Conservation (phyloP, 495 filamentous ascomycete species). For the Venustampulla echinocandica region DNA sequence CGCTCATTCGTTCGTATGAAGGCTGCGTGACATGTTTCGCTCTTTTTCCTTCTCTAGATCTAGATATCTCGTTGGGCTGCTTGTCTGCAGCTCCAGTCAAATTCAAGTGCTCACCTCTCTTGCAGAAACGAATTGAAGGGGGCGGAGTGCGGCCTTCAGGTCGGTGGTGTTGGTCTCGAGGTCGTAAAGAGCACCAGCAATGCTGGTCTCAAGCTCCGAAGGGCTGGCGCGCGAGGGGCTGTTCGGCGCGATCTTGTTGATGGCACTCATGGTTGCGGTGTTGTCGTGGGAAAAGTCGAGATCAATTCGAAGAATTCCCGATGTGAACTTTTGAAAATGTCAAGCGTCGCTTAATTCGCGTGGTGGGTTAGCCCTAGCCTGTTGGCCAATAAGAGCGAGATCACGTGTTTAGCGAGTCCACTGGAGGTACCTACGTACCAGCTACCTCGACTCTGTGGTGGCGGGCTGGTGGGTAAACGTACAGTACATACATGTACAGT, state of each 20-base stretch:
- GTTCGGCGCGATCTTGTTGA: slow-evolving; percentile 97
- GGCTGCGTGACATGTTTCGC: slow-evolving; percentile 11
- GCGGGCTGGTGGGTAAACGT: no score
- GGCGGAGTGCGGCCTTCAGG: slow-evolving; percentile 84
- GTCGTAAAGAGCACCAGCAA: slow-evolving; percentile 92
- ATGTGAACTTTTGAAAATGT: background rate
- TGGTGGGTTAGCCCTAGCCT: background rate
- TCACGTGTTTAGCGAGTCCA: no score
- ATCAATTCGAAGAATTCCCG: background rate
- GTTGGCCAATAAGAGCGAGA: background rate
- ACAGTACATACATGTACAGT: no score
- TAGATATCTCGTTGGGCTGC: background rate
- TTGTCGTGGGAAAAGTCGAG: slow-evolving; percentile 2
- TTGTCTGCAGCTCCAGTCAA: no score
- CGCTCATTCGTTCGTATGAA: slow-evolving; percentile 4
- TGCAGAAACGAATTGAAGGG: slow-evolving; percentile 94
- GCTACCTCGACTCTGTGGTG: no score
- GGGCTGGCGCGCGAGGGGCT: slow-evolving; percentile 89
- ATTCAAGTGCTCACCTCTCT: slow-evolving; percentile 74
- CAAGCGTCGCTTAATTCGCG: background rate
- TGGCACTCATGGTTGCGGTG: slow-evolving; percentile 36
- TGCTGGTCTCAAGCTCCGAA: slow-evolving; percentile 88
- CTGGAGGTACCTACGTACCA: no score
- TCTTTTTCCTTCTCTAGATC: background rate
- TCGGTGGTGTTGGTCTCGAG: slow-evolving; percentile 96